Evolutionary conservation across 2,329 filamentous ascomycete genomes (phyloP).

Genomic region (Colletotrichum sp.): DNA sequence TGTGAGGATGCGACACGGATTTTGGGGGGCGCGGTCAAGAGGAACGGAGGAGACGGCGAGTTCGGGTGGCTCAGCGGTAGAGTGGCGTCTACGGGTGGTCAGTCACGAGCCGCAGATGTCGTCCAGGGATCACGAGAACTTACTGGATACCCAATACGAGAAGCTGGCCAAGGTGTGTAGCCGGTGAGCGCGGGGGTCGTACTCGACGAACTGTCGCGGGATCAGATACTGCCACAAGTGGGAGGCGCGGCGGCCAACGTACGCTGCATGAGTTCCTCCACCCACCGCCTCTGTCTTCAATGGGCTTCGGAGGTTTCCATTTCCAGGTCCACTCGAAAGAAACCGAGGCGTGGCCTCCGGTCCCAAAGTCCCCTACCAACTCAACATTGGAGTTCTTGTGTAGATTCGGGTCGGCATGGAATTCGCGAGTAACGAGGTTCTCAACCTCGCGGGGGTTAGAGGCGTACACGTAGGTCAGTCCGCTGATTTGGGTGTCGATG

Average conservation of each 20-base stretch:
- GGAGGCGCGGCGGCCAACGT: constrained; percentile 35
- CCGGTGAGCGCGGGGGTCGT: constrained; percentile 90
- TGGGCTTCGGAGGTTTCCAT: constrained; percentile 86
- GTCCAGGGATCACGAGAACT: constrained; percentile 28
- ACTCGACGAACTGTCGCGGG: constrained; percentile 81
- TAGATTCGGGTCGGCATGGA: constrained; percentile 94
- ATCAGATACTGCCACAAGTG: constrained; percentile 28
- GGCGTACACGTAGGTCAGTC: constrained; percentile 91
- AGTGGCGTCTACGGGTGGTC: constrained; percentile 43
- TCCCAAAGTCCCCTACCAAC: constrained; percentile 90
- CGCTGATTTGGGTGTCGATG: constrained; percentile 80
- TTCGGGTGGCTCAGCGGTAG: constrained; percentile 60
- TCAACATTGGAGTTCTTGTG: constrained; percentile 98
- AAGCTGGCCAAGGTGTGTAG: constrained; percentile 90
- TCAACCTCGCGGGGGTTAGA: constrained; percentile 88
- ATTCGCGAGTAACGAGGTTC: constrained; percentile 91
- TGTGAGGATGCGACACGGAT: constrained; percentile 86
- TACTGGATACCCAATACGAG: constrained; percentile 92
- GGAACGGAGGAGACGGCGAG: constrained; percentile 74
- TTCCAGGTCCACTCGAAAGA: constrained; percentile 97
- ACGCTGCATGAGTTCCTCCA: constrained; percentile 97
- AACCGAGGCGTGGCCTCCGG: constrained; percentile 81
- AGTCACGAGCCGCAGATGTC: constrained; percentile 16
- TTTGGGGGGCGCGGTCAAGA: constrained; percentile 75
- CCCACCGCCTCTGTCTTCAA: constrained; percentile 84